A percentile compares a stretch with the other conserved stretches of the same genome.
phyloP scores from a whole-genome alignment of 306 rosid species.

The Pachyrhizus erosus region DNA sequence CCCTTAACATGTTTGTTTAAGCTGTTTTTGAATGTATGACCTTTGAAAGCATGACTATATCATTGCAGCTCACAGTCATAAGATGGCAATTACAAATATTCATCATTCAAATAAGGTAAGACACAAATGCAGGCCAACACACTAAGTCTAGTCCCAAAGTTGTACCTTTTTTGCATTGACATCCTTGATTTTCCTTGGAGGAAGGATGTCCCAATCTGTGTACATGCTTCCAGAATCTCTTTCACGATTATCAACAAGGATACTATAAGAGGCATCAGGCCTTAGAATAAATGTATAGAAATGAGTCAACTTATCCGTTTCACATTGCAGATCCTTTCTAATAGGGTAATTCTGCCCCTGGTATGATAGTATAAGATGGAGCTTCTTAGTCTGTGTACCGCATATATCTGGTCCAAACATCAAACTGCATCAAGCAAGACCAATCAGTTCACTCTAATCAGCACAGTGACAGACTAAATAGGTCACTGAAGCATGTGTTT shows the following conservation, averaged over 20 bases:
- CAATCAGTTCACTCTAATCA: constrained; percentile 30
- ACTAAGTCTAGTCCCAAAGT: neutral
- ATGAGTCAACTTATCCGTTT: constrained; percentile 96
- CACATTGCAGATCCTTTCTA: constrained; percentile 91
- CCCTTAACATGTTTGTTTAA: neutral
- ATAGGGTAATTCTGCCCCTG: constrained; percentile 98
- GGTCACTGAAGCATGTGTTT: neutral
- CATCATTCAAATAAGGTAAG: constrained; percentile 5
- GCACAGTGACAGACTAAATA: constrained; percentile 10
- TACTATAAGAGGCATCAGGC: constrained; percentile 91
- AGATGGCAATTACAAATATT: neutral
- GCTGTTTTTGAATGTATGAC: neutral
- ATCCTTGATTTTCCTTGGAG: constrained; percentile 94
- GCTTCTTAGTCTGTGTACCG: constrained; percentile 91
- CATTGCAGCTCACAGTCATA: neutral
- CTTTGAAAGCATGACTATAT: constrained; percentile 12
- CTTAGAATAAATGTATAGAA: constrained; percentile 91
- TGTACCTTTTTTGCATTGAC: constrained; percentile 67
- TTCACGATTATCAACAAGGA: constrained; percentile 91
- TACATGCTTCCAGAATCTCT: constrained; percentile 97
- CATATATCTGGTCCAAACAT: constrained; percentile 99
- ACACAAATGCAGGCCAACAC: neutral
- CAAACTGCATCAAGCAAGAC: constrained; percentile 61
- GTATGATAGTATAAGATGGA: constrained; percentile 88
- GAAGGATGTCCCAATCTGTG: constrained; percentile 96